Conservation (phyloP, 2,329 filamentous ascomycete species). For the Exophiala mesophila region DNA sequence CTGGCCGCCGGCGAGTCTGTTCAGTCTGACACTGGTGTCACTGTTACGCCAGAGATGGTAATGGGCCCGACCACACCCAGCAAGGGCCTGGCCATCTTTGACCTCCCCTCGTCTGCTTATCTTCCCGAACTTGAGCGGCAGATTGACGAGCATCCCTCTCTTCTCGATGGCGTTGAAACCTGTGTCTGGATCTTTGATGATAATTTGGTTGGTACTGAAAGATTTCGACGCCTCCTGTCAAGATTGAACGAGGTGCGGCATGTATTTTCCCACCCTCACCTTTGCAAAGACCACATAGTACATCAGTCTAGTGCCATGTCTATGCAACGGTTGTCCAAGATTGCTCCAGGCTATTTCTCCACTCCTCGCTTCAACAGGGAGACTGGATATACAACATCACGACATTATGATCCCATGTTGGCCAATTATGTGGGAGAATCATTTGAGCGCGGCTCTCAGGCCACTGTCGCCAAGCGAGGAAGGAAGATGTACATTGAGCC, state of each 20-base stretch:
- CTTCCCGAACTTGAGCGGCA: slow-evolving; percentile 64
- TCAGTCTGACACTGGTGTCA: slow-evolving; percentile 57
- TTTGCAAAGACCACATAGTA: slow-evolving; percentile 68
- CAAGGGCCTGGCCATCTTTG: slow-evolving; percentile 71
- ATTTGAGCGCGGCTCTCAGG: neutral
- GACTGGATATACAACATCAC: slow-evolving; percentile 3
- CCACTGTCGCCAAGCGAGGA: slow-evolving; percentile 38
- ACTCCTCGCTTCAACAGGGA: slow-evolving; percentile 62
- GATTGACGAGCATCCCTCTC: slow-evolving; percentile 31
- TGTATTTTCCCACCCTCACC: slow-evolving; percentile 69
- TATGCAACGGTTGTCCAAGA: slow-evolving; percentile 61
- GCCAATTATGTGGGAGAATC: neutral
- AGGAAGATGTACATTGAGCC: slow-evolving; percentile 44
- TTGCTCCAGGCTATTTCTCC: slow-evolving; percentile 71
- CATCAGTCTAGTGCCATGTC: slow-evolving; percentile 63
- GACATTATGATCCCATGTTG: neutral
- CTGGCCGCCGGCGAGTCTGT: slow-evolving; percentile 63
- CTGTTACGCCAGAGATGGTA: slow-evolving; percentile 82
- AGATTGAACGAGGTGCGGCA: slow-evolving; percentile 61
- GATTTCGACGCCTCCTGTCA: slow-evolving; percentile 65
- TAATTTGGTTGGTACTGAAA: slow-evolving; percentile 58
- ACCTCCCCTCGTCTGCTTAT: slow-evolving; percentile 68
- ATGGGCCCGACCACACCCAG: slow-evolving; percentile 63
- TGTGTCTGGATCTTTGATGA: slow-evolving; percentile 79
- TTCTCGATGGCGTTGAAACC: slow-evolving; percentile 63